Percentiles rank a stretch among this genome's conserved stretches.
These are phyloP conservation scores for Fusarium subtropicale DNA, from an alignment of 2,329 filamentous ascomycete species.

Conservation along the genomic window DNA sequence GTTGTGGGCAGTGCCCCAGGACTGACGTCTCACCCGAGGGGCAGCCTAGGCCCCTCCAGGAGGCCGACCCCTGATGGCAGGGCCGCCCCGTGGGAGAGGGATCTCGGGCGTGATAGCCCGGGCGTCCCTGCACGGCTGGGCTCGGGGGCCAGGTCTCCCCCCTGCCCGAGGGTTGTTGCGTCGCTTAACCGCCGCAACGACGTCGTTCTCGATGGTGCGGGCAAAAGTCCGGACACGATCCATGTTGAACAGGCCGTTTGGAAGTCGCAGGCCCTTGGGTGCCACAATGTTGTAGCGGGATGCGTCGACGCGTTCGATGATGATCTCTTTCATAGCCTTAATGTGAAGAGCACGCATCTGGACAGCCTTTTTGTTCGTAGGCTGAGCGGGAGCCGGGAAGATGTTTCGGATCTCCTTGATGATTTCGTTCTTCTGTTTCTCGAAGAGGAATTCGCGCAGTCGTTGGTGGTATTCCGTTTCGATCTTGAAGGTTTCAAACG, in stretches of 20 bases:
- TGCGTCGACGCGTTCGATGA: constrained; percentile 55
- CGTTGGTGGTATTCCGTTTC: constrained; percentile 56
- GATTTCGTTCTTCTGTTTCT: constrained; percentile 58
- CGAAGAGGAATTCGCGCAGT: constrained; percentile 53
- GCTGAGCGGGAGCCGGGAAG: background rate
- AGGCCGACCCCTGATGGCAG: background rate
- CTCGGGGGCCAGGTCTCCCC: background rate
- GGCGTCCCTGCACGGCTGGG: background rate
- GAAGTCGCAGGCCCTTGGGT: constrained; percentile 47
- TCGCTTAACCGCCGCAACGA: background rate
- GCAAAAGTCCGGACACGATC: constrained; percentile 56
- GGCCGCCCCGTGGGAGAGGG: background rate
- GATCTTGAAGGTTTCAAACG: constrained; percentile 63
- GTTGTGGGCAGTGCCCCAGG: background rate
- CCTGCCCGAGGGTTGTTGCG: background rate
- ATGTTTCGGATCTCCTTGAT: constrained; percentile 2
- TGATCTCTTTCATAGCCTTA: constrained; percentile 54
- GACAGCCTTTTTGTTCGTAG: constrained; percentile 33
- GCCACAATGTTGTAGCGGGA: constrained; percentile 55
- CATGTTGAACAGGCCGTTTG: constrained; percentile 58
- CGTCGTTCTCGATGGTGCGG: background rate
- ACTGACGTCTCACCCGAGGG: background rate
- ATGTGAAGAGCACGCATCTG: constrained; percentile 51
- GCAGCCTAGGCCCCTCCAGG: constrained; percentile 43
- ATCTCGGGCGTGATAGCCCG: background rate